Evolutionary conservation across 2,329 filamentous ascomycete species (phyloP).

Genomic region (Exophiala lecanii-corni): DNA sequence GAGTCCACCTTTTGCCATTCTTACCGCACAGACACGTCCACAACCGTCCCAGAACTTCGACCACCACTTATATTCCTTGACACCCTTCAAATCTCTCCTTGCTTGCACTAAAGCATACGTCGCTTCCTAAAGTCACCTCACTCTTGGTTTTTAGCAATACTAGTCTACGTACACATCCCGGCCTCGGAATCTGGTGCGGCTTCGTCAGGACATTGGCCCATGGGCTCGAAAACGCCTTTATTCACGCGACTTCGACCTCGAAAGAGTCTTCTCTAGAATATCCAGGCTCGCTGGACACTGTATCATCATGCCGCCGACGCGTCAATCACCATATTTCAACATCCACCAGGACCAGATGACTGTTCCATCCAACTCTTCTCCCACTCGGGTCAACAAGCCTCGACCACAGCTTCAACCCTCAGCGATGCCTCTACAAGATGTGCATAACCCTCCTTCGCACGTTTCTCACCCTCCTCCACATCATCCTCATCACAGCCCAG

Average conservation of each 20-base stretch:
- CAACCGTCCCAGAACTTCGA: constrained; percentile 12
- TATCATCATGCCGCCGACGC: constrained; percentile 27
- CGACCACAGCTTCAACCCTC: constrained; percentile 48
- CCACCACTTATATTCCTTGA: constrained; percentile 5
- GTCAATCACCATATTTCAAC: constrained; percentile 47
- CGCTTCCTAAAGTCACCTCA: background rate
- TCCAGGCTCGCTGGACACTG: constrained; percentile 9
- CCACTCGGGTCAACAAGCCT: constrained; percentile 26
- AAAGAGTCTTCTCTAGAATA: constrained; percentile 11
- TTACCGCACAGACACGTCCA: constrained; percentile 22
- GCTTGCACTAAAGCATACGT: background rate
- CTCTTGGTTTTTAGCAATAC: too few relatives aligned
- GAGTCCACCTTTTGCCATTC: constrained; percentile 4
- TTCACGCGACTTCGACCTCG: constrained; percentile 20
- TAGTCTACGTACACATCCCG: too few relatives aligned
- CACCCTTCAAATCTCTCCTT: constrained; percentile 20
- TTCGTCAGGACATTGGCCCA: too few relatives aligned
- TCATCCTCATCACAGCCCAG: constrained; percentile 41
- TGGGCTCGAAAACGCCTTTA: constrained; percentile 11
- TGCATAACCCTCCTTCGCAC: constrained; percentile 29
- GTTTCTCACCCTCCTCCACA: background rate
- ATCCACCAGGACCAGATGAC: constrained; percentile 55
- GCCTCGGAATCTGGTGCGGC: too few relatives aligned
- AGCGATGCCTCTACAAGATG: constrained; percentile 42
- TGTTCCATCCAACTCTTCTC: constrained; percentile 34